Evolutionary conservation across 176 grass and related monocot species (phyloP).

Genomic region (Aegilops longissima): DNA sequence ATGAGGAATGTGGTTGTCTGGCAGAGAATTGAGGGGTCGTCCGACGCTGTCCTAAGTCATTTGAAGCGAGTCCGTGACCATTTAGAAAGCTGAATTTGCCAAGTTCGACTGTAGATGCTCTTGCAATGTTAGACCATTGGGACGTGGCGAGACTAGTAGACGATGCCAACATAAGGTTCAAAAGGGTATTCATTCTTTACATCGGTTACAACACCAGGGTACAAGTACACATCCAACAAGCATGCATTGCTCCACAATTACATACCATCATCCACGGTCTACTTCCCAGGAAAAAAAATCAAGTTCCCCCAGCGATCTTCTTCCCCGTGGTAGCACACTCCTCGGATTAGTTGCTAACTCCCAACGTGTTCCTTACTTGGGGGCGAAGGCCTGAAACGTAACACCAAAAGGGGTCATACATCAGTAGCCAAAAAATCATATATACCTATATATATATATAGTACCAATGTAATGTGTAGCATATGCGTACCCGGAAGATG

Average conservation of each 20-base stretch:
- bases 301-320: conserved; percentile 17
- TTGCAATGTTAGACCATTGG: background rate
- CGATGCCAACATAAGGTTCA: conserved; percentile 9
- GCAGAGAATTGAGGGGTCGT: too few species aligned
- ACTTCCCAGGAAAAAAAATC: background rate
- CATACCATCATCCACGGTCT: conserved; percentile 19
- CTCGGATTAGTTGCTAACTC: conserved; percentile 16
- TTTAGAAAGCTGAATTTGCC: too few species aligned
- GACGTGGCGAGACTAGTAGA: background rate
- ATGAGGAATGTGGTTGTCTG: too few species aligned
- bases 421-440: conserved; percentile 1
- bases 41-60: too few species aligned
- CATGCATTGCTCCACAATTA: conserved; percentile 36
- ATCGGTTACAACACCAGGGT: conserved; percentile 35
- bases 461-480: background rate
- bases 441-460: too few species aligned
- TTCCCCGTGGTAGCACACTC: conserved; percentile 16
- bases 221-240: conserved; percentile 43
- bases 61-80: too few species aligned
- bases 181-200: conserved; percentile 48
- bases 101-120: too few species aligned
- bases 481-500: conserved; percentile 65
- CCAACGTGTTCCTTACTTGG: conserved; percentile 55
- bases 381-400: conserved; percentile 62
- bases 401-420: background rate